These are phyloP conservation scores for Emmonsia crescens DNA, from an alignment of 2,329 filamentous ascomycete genomes.

Conservation along the genomic window DNA sequence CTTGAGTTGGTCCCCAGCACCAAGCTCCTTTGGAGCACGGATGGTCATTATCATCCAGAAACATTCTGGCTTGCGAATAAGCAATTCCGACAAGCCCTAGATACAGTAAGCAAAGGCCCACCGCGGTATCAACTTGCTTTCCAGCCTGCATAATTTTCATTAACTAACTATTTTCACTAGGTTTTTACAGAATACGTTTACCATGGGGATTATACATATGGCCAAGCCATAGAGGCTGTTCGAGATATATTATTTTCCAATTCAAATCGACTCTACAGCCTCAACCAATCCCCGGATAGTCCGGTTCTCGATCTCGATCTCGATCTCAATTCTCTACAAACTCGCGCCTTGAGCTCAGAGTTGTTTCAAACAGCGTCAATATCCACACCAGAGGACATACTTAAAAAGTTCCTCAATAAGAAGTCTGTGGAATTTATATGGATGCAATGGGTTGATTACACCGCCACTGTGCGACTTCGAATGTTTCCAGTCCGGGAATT, in stretches of 20 bases:
- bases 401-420: conserved; percentile 39
- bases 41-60: conserved; percentile 70
- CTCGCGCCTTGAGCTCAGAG: background rate
- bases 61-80: conserved; percentile 62
- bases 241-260: conserved; percentile 65
- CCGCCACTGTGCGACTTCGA: conserved; percentile 55
- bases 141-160: background rate
- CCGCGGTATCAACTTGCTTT: background rate
- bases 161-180: conserved; percentile 25
- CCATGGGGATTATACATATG: conserved; percentile 49
- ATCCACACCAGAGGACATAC: conserved; percentile 4
- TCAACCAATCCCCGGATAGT: conserved; percentile 32
- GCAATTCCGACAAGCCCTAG: conserved; percentile 61
- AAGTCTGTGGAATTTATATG: conserved; percentile 55
- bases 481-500: conserved; percentile 56
- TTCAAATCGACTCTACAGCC: conserved; percentile 61
- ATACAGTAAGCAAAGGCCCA: conserved; percentile 42
- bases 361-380: conserved; percentile 4
- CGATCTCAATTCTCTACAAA: background rate
- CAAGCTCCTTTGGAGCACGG: conserved; percentile 71
- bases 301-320: no score
- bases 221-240: conserved; percentile 53
- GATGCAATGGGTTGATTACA: conserved; percentile 69
- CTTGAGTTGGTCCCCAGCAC: conserved; percentile 64
- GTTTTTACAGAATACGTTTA: conserved; percentile 56